Evolutionary conservation across 495 filamentous ascomycete genomes (phyloP), one percentile per base, ranked within the genome.

Genomic region (Diplogelasinospora grovesii): DNA sequence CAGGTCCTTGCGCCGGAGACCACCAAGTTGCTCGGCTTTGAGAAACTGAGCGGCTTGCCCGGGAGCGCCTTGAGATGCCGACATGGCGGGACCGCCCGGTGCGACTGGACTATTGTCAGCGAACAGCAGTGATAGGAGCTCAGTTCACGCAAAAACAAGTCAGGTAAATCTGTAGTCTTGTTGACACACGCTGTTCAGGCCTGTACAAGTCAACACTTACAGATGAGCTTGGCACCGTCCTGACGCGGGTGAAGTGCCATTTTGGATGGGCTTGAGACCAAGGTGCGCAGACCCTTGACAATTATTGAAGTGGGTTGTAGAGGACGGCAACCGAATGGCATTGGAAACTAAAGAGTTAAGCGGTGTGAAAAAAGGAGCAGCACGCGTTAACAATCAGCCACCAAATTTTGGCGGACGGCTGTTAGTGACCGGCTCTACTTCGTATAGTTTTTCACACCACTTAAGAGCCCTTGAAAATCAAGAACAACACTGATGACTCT

Each of bases 41-140:
- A 65, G 69, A 59, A 79, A 85, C 63, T 85, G 83, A 20, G 67
- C 70, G 5, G 83, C 80, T 49, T 78, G 74, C 8, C 65, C 58
- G 16, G 68, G 56, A 11, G 48, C 47, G 16, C 55, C 53, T n/a
- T 22, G 11, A 8, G 35, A 32, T 2, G 41, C 39, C 22, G 46
- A 36, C 0, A 25, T 14, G 28, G 32, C 26, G 10, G n/a, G n/a
- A n/a, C 60, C 65, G 3, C 60, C 56, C 7, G 64, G 64, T 1
- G 66, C 60, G 45, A 66, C 66, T 69, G 38, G 46, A 21, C 13
- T n/a, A 24, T 16, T 45, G 43, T 45, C 34, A 34, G 34, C 20
- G 27, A 32, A 35, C 10, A 18, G 8, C 11, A 26, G n/a, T n/a
- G n/a, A n/a, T n/a, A 11, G 27, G 27, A 24, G 8, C 2, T 10